Conservation (phyloP, 495 filamentous ascomycete genomes). For the Stereocaulon alpinum region DNA sequence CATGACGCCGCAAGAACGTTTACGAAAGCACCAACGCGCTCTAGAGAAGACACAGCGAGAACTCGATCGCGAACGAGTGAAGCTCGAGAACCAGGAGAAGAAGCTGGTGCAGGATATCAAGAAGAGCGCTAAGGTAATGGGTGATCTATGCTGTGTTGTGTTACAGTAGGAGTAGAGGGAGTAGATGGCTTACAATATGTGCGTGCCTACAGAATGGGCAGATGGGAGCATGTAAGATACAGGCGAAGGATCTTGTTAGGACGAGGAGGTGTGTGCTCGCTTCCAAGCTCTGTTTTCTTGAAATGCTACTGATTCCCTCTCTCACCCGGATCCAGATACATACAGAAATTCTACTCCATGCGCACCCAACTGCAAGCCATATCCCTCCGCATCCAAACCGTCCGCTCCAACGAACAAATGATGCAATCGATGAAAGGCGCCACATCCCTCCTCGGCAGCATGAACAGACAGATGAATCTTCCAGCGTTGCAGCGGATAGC, state of each 20-base stretch:
- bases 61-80: slow-evolving; percentile 83
- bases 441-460: slow-evolving; percentile 79
- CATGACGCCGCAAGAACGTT: slow-evolving; percentile 91
- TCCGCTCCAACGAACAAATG: slow-evolving; percentile 98
- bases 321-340: slow-evolving; percentile 49
- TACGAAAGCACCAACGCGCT: slow-evolving; percentile 93
- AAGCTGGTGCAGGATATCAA: slow-evolving; percentile 91
- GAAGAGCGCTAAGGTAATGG: slow-evolving; percentile 66
- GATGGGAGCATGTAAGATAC: slow-evolving; percentile 91
- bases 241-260: slow-evolving; percentile 91
- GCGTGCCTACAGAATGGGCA: slow-evolving; percentile 55
- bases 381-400: slow-evolving; percentile 90
- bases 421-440: slow-evolving; percentile 99
- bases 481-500: slow-evolving; percentile 91
- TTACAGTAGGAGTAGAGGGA: background rate
- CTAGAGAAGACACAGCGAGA: slow-evolving; percentile 96
- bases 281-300: too few species aligned
- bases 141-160: too few species aligned
- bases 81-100: slow-evolving; percentile 97
- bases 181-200: background rate
- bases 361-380: slow-evolving; percentile 93
- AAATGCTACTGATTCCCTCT: background rate
- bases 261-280: slow-evolving; percentile 60
- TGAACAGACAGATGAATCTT: slow-evolving; percentile 97
- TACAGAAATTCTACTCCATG: slow-evolving; percentile 98